A percentile compares a stretch with the other conserved stretches of the same genome.
These are phyloP conservation scores for Paxillus ammoniavirescens DNA, from an alignment of 768 basidiomycete species.

Conservation along the genomic window DNA sequence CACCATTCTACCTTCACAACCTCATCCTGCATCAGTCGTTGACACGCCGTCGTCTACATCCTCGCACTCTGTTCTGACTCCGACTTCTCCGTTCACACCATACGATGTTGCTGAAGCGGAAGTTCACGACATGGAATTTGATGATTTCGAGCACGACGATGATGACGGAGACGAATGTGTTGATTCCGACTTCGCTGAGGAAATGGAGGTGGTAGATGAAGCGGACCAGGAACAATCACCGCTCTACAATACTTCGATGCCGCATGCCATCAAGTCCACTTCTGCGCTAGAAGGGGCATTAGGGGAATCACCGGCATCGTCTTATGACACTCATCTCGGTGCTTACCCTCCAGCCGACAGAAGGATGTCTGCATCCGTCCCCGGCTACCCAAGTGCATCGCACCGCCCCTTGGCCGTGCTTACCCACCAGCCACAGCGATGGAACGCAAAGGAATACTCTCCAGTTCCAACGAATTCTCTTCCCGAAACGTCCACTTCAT, in stretches of 20 bases:
- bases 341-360: slow-evolving; percentile 23
- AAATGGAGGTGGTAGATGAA: slow-evolving; percentile 31
- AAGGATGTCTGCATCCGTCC: slow-evolving; percentile 31
- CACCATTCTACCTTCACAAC: slow-evolving; percentile 24
- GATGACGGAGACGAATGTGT: slow-evolving; percentile 28
- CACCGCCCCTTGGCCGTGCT: slow-evolving; percentile 9
- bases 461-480: slow-evolving; percentile 5
- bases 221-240: slow-evolving; percentile 7
- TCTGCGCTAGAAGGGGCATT: slow-evolving; percentile 32
- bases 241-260: slow-evolving; percentile 21
- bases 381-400: slow-evolving; percentile 29
- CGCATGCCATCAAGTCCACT: slow-evolving; percentile 29
- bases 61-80: slow-evolving; percentile 20
- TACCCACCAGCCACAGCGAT: slow-evolving; percentile 12
- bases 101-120: slow-evolving; percentile 9
- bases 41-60: slow-evolving; percentile 32
- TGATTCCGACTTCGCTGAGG: slow-evolving; percentile 33
- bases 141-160: slow-evolving; percentile 34
- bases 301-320: slow-evolving; percentile 21
- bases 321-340: slow-evolving; percentile 8
- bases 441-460: slow-evolving; percentile 16
- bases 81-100: slow-evolving; percentile 22
- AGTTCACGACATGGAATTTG: slow-evolving; percentile 24
- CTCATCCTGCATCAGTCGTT: slow-evolving; percentile 22
- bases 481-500: slow-evolving; percentile 9